Conservation (phyloP, 1,139 yeast genomes). For the Komagataea norvegica region DNA sequence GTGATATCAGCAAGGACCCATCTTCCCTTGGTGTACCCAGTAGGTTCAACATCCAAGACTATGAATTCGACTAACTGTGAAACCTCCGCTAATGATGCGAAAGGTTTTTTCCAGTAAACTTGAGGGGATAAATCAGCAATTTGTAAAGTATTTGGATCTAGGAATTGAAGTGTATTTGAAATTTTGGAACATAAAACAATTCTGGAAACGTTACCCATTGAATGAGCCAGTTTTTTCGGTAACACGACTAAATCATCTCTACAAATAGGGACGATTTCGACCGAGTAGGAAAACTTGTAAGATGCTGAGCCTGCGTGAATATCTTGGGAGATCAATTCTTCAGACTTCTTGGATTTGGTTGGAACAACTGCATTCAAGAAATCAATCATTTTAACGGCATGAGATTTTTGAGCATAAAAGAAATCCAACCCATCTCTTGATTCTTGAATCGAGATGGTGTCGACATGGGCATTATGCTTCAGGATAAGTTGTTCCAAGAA, state of each 20-base stretch:
- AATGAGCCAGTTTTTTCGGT: conserved; percentile 79
- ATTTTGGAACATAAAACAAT: conserved; percentile 82
- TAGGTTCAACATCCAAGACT: conserved; percentile 89
- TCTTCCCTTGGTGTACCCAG: conserved; percentile 79
- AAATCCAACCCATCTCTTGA: conserved; percentile 93
- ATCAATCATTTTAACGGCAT: conserved; percentile 91
- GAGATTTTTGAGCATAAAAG: conserved; percentile 82
- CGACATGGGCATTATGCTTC: conserved; percentile 90
- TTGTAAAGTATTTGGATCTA: conserved; percentile 81
- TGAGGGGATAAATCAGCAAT: conserved; percentile 70
- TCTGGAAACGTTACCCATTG: conserved; percentile 79
- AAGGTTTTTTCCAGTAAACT: conserved; percentile 87
- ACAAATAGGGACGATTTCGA: conserved; percentile 96
- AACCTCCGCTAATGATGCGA: conserved; percentile 70
- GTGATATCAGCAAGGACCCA: conserved; percentile 85
- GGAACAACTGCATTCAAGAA: conserved; percentile 86
- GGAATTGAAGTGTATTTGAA: conserved; percentile 75
- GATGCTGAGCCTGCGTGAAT: conserved; percentile 85
- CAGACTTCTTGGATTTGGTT: conserved; percentile 77
- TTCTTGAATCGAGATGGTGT: conserved; percentile 90
- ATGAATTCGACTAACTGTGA: conserved; percentile 82
- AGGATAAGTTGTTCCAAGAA: conserved; percentile 92
- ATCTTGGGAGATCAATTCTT: conserved; percentile 87
- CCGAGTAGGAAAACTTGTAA: conserved; percentile 87
- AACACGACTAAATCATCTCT: conserved; percentile 91